Conservation (phyloP, 2,329 filamentous ascomycete genomes). For the Nemania abortiva region DNA sequence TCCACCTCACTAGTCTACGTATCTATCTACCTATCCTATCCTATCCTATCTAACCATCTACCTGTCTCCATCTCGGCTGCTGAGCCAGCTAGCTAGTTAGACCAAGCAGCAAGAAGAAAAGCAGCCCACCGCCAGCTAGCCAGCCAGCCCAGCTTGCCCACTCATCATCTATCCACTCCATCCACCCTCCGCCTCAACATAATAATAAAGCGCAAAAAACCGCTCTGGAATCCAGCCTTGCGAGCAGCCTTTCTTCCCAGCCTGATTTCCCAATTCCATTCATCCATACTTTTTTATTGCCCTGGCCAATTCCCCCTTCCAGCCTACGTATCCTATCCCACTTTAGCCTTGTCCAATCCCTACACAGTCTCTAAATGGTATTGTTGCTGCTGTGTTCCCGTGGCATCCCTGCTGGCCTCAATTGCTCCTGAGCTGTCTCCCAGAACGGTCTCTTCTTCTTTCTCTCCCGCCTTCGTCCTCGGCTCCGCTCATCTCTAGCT, state of each 20-base stretch:
- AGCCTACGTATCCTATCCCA: slow-evolving; percentile 1
- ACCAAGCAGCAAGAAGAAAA: slow-evolving; percentile 5
- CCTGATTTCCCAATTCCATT: slow-evolving; percentile 39
- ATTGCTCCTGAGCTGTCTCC: slow-evolving; percentile 29
- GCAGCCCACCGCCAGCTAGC: slow-evolving; percentile 10
- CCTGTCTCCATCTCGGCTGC: background rate
- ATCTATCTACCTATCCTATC: background rate
- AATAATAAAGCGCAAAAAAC: slow-evolving; percentile 25
- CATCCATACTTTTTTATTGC: slow-evolving; percentile 13
- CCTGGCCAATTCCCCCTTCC: slow-evolving; percentile 23
- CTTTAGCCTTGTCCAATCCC: slow-evolving; percentile 30
- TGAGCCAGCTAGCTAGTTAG: background rate
- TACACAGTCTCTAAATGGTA: slow-evolving; percentile 28
- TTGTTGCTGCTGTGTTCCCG: slow-evolving; percentile 17
- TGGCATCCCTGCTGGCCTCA: slow-evolving; percentile 25
- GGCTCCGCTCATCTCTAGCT: too few relatives aligned
- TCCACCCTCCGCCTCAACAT: slow-evolving; percentile 31
- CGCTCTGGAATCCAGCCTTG: slow-evolving; percentile 43
- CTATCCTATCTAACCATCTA: slow-evolving; percentile 1
- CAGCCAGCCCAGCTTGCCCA: slow-evolving; percentile 8
- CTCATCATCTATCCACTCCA: slow-evolving; percentile 12
- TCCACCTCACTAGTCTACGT: background rate
- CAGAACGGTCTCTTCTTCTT: background rate
- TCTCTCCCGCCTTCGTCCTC: background rate
- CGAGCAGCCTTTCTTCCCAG: slow-evolving; percentile 43